Evolutionary conservation across 75 land plant genomes (phyloP).

Genomic region (Selaginella moellendorffii): DNA sequence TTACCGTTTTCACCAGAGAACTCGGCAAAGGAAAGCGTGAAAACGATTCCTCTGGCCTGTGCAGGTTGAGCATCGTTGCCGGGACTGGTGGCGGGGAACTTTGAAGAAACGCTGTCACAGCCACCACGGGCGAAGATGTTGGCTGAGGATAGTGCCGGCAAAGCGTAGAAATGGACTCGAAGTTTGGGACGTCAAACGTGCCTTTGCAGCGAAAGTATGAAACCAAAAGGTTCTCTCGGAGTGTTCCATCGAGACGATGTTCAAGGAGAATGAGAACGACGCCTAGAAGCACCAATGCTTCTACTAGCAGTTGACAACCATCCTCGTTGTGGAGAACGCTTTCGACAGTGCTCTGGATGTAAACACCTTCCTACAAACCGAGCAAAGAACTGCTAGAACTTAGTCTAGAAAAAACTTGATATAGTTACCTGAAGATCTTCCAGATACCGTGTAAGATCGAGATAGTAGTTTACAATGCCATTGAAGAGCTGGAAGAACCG

Average conservation of each 20-base stretch:
- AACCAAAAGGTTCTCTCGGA: slow-evolving; percentile 32
- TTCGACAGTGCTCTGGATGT: slow-evolving; percentile 29
- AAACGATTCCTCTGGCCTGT: slow-evolving; percentile 26
- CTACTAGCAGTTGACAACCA: slow-evolving; percentile 31
- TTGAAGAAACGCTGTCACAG: slow-evolving; percentile 17
- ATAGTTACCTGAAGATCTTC: slow-evolving; percentile 28
- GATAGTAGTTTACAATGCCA: slow-evolving; percentile 28
- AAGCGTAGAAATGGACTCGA: slow-evolving; percentile 27
- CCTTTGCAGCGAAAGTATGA: slow-evolving; percentile 24
- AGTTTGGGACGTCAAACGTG: slow-evolving; percentile 21
- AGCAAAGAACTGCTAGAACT: no score
- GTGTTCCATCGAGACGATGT: slow-evolving; percentile 25
- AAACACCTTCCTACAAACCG: slow-evolving; percentile 36
- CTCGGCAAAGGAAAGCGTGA: slow-evolving; percentile 33
- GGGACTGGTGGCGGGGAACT: slow-evolving; percentile 16
- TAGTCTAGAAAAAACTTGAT: neutral
- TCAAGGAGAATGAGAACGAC: slow-evolving; percentile 29
- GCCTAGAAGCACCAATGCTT: slow-evolving; percentile 28
- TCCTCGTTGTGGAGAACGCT: slow-evolving; percentile 29
- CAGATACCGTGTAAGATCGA: slow-evolving; percentile 26
- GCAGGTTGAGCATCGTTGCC: slow-evolving; percentile 19
- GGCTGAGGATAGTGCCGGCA: slow-evolving; percentile 17
- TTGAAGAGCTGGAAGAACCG: slow-evolving; percentile 29
- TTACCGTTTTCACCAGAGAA: slow-evolving; percentile 14
- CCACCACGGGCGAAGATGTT: slow-evolving; percentile 10